phyloP scores from a whole-genome alignment of 2,329 filamentous ascomycete genomes.

The Diplodia sapinea region DNA sequence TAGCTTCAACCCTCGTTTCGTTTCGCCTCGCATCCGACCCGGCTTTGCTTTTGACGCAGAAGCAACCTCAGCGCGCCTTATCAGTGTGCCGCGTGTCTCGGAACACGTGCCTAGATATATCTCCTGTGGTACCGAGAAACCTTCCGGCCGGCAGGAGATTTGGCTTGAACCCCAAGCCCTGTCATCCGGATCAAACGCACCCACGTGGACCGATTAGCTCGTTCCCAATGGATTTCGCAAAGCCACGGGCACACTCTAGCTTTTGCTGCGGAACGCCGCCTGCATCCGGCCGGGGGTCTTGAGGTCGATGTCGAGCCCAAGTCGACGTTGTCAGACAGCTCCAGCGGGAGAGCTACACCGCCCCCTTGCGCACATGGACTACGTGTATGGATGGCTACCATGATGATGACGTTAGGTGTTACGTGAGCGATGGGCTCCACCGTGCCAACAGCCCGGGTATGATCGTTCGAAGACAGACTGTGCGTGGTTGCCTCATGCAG shows the following conservation, averaged over 20 bases:
- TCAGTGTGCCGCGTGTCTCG: constrained; percentile 10
- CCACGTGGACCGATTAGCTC: constrained; percentile 19
- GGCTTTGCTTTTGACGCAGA: neutral
- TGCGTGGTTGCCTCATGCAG: neutral
- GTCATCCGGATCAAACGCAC: neutral
- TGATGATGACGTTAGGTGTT: constrained; percentile 8
- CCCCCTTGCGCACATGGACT: constrained; percentile 8
- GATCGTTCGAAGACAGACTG: neutral
- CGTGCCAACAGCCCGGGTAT: neutral
- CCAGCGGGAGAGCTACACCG: neutral
- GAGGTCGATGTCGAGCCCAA: neutral
- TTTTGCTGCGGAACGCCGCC: constrained; percentile 6
- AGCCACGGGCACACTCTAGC: neutral
- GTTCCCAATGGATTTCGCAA: neutral
- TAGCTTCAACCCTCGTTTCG: neutral
- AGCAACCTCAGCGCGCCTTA: constrained; percentile 3
- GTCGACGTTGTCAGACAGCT: neutral
- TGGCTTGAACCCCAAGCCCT: constrained; percentile 3
- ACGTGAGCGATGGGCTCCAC: constrained; percentile 10
- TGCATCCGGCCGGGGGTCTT: neutral
- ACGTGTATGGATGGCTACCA: neutral
- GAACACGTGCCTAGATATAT: constrained; percentile 7
- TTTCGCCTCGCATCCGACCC: constrained; percentile 13
- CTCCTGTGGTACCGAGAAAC: constrained; percentile 9
- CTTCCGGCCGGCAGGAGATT: constrained; percentile 6